These are phyloP conservation scores for Trichoderma virens DNA, from an alignment of 495 filamentous ascomycete genomes.

Conservation along the genomic window DNA sequence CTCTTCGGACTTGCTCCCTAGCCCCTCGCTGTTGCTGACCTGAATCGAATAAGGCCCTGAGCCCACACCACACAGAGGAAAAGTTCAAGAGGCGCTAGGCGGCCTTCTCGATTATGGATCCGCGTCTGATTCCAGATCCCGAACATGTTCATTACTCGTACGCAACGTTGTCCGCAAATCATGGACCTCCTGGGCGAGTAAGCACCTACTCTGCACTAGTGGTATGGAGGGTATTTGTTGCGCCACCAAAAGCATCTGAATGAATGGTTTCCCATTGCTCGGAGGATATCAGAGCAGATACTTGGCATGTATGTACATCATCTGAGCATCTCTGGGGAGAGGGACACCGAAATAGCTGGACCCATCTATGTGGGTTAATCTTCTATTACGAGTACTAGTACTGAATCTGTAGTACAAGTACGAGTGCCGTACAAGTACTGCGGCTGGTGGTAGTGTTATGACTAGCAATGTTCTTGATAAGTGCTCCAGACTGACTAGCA, in stretches of 20 bases:
- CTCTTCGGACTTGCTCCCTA: no score
- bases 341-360: not conserved
- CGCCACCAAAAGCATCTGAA: not conserved
- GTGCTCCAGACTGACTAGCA: conserved; percentile 1
- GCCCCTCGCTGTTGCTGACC: no score
- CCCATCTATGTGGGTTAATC: not conserved
- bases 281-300: not conserved
- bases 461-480: not conserved
- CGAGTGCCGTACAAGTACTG: no score
- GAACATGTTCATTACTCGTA: not conserved
- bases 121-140: not conserved
- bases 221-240: not conserved
- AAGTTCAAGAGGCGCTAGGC: not conserved
- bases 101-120: not conserved
- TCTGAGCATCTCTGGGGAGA: not conserved
- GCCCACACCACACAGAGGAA: not conserved
- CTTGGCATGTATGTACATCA: not conserved
- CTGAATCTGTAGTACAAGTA: not conserved
- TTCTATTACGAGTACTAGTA: no score
- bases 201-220: not conserved
- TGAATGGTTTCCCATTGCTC: not conserved
- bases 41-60: no score
- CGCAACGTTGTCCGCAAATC: not conserved
- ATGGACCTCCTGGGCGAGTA: not conserved
- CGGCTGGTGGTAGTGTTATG: no score